Conservation (phyloP, 495 filamentous ascomycete genomes). For the Aspergillus bridgeri region DNA sequence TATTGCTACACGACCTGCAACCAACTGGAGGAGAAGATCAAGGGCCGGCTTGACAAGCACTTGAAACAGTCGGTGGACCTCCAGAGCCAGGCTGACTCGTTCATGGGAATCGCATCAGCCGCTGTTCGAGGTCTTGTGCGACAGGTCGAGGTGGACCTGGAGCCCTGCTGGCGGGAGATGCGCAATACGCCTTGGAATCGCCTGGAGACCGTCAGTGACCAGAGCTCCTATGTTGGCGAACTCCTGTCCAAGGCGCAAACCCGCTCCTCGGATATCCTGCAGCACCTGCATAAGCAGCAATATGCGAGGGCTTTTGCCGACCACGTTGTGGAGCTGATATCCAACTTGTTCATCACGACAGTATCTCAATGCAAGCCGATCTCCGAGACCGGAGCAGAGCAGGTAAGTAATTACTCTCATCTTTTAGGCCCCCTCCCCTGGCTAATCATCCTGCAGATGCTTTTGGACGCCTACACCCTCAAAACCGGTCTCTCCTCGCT, state of each 20-base stretch:
- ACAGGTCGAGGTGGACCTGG: constrained; percentile 75
- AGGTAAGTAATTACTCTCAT: constrained; percentile 44
- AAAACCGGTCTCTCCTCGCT: constrained; percentile 68
- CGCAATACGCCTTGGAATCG: constrained; percentile 93
- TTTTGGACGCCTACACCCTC: constrained; percentile 88
- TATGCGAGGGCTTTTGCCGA: constrained; percentile 95
- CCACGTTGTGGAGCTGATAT: constrained; percentile 82
- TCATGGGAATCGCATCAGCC: constrained; percentile 90
- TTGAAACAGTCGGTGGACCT: constrained; percentile 75
- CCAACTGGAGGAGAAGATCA: constrained; percentile 93
- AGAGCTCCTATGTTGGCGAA: constrained; percentile 86
- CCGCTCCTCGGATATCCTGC: constrained; percentile 68
- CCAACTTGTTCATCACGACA: constrained; percentile 72
- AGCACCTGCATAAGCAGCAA: constrained; percentile 81
- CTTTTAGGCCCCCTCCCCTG: background rate
- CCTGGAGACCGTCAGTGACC: constrained; percentile 91
- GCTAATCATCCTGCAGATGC: constrained; percentile 57
- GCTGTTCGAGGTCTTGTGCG: constrained; percentile 80
- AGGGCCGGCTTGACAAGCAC: constrained; percentile 76
- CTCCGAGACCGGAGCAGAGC: constrained; percentile 93
- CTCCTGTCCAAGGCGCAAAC: constrained; percentile 68
- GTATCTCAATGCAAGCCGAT: constrained; percentile 87
- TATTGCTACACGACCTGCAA: constrained; percentile 93
- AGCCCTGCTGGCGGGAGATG: constrained; percentile 94
- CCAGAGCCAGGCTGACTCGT: constrained; percentile 88